These are phyloP conservation scores for Neolentinus lepideus DNA, from an alignment of 1,284 basidiomycete genomes.

Conservation along the genomic window DNA sequence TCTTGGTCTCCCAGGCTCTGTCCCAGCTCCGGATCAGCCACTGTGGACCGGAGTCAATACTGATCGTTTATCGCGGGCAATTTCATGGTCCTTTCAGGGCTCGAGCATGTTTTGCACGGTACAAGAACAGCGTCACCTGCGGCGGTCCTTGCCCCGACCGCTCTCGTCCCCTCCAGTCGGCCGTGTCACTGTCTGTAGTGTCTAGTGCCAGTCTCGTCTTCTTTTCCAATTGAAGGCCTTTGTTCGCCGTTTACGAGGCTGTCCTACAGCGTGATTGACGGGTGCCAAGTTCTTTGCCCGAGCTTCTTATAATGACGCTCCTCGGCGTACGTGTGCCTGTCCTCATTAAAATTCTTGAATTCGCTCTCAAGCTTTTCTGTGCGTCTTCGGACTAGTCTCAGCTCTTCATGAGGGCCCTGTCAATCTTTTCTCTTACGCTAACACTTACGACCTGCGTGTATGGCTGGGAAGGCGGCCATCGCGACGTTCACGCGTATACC, in stretches of 20 bases:
- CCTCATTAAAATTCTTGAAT: not conserved
- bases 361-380: not conserved
- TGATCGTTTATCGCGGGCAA: not conserved
- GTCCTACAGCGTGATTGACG: not conserved
- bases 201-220: not conserved
- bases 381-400: not conserved
- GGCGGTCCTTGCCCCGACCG: not conserved
- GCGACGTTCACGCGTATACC: slow-evolving; percentile 16
- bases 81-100: not conserved
- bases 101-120: not conserved
- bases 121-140: not conserved
- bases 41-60: not conserved
- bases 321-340: not conserved
- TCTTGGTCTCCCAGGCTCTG: too few species aligned
- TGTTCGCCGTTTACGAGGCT: not conserved
- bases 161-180: not conserved
- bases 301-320: not conserved
- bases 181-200: not conserved
- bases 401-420: not conserved
- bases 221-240: not conserved
- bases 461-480: slow-evolving; percentile 11
- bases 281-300: not conserved
- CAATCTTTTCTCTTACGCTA: slow-evolving; percentile 15
- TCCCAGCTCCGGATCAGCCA: not conserved
- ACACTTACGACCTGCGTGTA: slow-evolving; percentile 16